phyloP scores from a whole-genome alignment of 495 filamentous ascomycete genomes.

The Penicillium cinerascens region DNA sequence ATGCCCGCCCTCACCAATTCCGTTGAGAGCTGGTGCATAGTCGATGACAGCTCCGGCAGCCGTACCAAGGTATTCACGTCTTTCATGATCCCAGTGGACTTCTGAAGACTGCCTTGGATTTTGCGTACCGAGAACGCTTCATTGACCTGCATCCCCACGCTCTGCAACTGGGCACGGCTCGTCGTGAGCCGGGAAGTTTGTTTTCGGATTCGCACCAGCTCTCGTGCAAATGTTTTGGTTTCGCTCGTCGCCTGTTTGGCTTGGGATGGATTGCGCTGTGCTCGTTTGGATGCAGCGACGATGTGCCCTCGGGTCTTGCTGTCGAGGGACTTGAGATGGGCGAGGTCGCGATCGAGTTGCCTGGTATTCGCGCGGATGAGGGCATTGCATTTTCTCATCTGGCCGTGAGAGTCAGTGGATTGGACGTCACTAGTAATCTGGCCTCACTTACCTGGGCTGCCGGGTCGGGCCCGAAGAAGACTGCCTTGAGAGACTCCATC shows the following conservation, averaged over 20 bases:
- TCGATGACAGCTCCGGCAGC: slow-evolving; percentile 80
- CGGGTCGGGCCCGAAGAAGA: slow-evolving; percentile 92
- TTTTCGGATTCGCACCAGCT: slow-evolving; percentile 79
- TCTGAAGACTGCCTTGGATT: slow-evolving; percentile 89
- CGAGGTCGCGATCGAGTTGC: slow-evolving; percentile 92
- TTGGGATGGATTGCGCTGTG: slow-evolving; percentile 69
- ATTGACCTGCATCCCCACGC: slow-evolving; percentile 96
- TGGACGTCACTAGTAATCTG: background rate
- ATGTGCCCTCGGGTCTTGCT: slow-evolving; percentile 83
- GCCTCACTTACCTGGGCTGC: slow-evolving; percentile 68
- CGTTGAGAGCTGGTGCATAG: slow-evolving; percentile 83
- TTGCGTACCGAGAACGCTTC: slow-evolving; percentile 94
- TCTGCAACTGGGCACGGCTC: slow-evolving; percentile 85
- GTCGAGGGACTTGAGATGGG: slow-evolving; percentile 68
- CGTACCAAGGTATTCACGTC: slow-evolving; percentile 86
- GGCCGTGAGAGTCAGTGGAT: background rate
- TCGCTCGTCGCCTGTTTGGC: slow-evolving; percentile 72
- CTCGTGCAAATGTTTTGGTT: slow-evolving; percentile 80
- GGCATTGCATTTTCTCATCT: slow-evolving; percentile 95
- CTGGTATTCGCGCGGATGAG: slow-evolving; percentile 89
- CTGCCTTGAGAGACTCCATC: slow-evolving; percentile 84
- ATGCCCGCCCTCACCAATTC: slow-evolving; percentile 93
- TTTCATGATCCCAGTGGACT: slow-evolving; percentile 90
- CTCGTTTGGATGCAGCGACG: slow-evolving; percentile 71
- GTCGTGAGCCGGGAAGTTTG: slow-evolving; percentile 71